Base-by-base conservation (phyloP, 208 protist genomes). In the Crithidia thermophila region DNA sequence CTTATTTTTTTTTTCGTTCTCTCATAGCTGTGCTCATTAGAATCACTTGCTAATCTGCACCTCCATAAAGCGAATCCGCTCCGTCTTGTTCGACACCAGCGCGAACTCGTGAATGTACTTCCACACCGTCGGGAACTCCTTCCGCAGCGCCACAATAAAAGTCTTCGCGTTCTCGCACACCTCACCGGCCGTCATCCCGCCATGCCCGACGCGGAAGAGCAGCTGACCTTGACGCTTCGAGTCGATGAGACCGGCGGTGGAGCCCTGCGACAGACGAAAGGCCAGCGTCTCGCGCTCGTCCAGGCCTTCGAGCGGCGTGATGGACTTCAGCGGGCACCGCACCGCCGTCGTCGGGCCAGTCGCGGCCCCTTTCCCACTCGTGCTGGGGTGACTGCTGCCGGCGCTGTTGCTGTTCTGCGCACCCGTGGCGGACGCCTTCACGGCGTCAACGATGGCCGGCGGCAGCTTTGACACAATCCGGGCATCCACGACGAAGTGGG, bases 21-120 rank as follows among this genome's bases (percentile, higher is more conserved):
- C n/a, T n/a, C n/a, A n/a, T n/a, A n/a, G n/a, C n/a, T n/a, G n/a
- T 13, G 33, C 34, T 36, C 28, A 58, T 36, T 31, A 42, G 36
- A 23, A 39, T 91, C 70, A 90, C 43, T 74, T 75, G 27, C 75
- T 60, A 56, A 95, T 87, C 5, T 93, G 81, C 18, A 88, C 77
- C 71, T 93, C 85, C 90, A 95, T 94, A 68, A 95, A 95, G 42
- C 90, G 85, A 46, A 95, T 95, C 13, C 79, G 75, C 45, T 91
- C 85, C n/a, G 90, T 95, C n/a, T 61, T 58, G 47, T 79, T 79
- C 2, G 79, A 82, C 28, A 75, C 79, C 62, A 95, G 70, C 60
- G 87, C 80, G 50, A 95, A 89, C 75, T 95, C 90, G 40, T 89
- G 75, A 11, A 95, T 75, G 55, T 90, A 91, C 69, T 85, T 86